A percentile compares a stretch with the other conserved stretches of the same genome.
phyloP scores from a whole-genome alignment of 1,284 basidiomycete species.

The Earliella scabrosa region DNA sequence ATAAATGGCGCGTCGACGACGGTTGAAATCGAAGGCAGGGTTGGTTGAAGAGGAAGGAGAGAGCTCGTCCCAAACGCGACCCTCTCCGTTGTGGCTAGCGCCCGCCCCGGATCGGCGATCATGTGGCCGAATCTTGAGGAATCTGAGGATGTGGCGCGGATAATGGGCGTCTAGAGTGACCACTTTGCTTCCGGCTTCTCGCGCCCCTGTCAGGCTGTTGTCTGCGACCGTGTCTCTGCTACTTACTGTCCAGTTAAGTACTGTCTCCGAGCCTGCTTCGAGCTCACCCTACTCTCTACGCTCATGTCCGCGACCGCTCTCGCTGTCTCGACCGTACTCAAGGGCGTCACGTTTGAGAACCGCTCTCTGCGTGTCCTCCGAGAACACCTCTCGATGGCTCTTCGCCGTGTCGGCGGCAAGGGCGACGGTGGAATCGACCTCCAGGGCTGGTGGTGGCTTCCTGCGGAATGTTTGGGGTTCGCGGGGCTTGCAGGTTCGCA shows the following conservation, averaged over 20 bases:
- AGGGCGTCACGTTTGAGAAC: slow-evolving; percentile 79
- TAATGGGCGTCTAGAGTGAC: slow-evolving; percentile 10
- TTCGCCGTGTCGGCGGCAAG: slow-evolving; percentile 78
- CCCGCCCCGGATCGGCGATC: slow-evolving; percentile 2
- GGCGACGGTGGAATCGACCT: slow-evolving; percentile 89
- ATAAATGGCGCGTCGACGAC: neutral
- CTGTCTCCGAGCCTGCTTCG: no score
- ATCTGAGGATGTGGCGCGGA: no score
- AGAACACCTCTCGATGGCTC: slow-evolving; percentile 75
- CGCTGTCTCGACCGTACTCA: slow-evolving; percentile 49
- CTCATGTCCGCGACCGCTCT: neutral
- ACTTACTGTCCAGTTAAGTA: no score
- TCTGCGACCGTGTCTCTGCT: no score
- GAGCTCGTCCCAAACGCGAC: slow-evolving; percentile 2
- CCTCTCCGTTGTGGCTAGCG: slow-evolving; percentile 1
- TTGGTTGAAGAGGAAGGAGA: neutral
- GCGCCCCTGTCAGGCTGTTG: neutral
- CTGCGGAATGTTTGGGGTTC: slow-evolving; percentile 32
- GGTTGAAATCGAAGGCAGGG: neutral
- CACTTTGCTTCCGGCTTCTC: neutral
- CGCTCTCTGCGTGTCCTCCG: slow-evolving; percentile 68
- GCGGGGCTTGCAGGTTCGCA: neutral
- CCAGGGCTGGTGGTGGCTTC: slow-evolving; percentile 93
- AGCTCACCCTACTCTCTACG: no score
- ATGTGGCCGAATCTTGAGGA: neutral